Evolutionary conservation across 2,329 filamentous ascomycete species (phyloP), one percentile per base, ranked within the genome.

Genomic region (Ophiocordyceps robertsii): DNA sequence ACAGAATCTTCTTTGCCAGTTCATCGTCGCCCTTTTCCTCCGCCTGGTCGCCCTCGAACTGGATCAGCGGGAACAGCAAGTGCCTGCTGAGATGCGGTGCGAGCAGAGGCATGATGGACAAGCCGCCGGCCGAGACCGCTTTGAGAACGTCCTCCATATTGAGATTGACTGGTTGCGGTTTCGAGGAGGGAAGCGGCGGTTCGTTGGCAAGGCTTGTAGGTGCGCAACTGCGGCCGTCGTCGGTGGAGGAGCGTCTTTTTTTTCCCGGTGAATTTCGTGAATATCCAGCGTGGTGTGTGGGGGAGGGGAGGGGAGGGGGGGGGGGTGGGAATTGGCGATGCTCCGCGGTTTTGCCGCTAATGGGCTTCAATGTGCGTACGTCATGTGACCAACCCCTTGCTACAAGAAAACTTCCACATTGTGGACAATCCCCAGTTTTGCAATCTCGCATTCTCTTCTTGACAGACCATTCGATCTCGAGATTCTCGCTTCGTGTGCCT

Each of bases 1-100:
- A 78, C 49, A 82, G 82, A 55, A 94, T 81, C 62, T 89, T 81
- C 56, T 72, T 72, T 43, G 75, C 66, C 64, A 73, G 66, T 33
- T 60, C 65, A 47, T 69, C 68, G 46, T 76, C 70, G 56, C 73
- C 75, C 53, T 79, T 76, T 57, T 88, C 84, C 62, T 88, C 81
- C 51, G 94, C 82, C 63, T 86, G 80, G 59, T 82, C 80, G 57
- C 81, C 81, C 57, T 84, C 75, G 66, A 95, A 95, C 69, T 95
- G 89, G 61, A 98, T 82, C 50, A 98, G 77, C 52, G 92, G 92
- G 69, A 94, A 98, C 60, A 96, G 84, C 56, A 98, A 75, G 65
- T 98, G 92, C 54, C 92, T 82, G 72, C 95, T 92, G 64, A 98
- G 84, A 64, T 93, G 81, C 53, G 81, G 81, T 61, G 95, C 84